These are phyloP conservation scores for Phytopythium delawarense DNA, from an alignment of 352 stramenopile genomes.

Conservation along the genomic window DNA sequence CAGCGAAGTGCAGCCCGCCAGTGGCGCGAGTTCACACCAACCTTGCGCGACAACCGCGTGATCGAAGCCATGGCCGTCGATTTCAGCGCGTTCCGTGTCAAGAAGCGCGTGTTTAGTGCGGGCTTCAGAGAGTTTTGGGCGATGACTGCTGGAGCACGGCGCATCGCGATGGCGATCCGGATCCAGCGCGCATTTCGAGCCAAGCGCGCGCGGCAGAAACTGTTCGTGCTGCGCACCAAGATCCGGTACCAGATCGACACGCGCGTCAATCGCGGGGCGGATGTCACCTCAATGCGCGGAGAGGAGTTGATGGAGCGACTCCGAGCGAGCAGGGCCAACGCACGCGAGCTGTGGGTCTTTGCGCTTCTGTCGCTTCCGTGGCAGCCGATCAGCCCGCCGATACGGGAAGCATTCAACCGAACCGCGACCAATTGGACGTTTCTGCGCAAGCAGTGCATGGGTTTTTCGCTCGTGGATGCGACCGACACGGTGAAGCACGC, in stretches of 20 bases:
- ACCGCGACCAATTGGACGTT: slow-evolving; percentile 32
- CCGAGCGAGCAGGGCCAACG: background rate
- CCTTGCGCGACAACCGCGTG: slow-evolving; percentile 22
- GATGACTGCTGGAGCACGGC: slow-evolving; percentile 19
- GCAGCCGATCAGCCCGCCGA: slow-evolving; percentile 9
- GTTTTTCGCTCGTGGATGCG: slow-evolving; percentile 22
- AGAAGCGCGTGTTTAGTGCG: slow-evolving; percentile 18
- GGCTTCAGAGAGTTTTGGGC: slow-evolving; percentile 31
- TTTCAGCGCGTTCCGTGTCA: slow-evolving; percentile 14
- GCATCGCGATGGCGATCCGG: slow-evolving; percentile 25
- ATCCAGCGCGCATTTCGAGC: slow-evolving; percentile 26
- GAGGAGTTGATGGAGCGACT: slow-evolving; percentile 14
- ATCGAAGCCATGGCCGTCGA: slow-evolving; percentile 13
- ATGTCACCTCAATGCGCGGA: slow-evolving; percentile 13
- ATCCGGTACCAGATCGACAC: slow-evolving; percentile 30
- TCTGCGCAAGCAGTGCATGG: slow-evolving; percentile 21
- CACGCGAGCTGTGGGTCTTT: slow-evolving; percentile 27
- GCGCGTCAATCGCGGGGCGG: slow-evolving; percentile 9
- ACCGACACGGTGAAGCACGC: slow-evolving; percentile 11
- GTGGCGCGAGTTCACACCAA: slow-evolving; percentile 20
- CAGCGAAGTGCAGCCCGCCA: background rate
- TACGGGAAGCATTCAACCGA: slow-evolving; percentile 18
- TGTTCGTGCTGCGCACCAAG: slow-evolving; percentile 31
- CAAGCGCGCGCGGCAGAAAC: slow-evolving; percentile 21
- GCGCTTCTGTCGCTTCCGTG: slow-evolving; percentile 30